Conservation (phyloP, 2,329 filamentous ascomycete genomes). For the Pseudogymnoascus sp. region DNA sequence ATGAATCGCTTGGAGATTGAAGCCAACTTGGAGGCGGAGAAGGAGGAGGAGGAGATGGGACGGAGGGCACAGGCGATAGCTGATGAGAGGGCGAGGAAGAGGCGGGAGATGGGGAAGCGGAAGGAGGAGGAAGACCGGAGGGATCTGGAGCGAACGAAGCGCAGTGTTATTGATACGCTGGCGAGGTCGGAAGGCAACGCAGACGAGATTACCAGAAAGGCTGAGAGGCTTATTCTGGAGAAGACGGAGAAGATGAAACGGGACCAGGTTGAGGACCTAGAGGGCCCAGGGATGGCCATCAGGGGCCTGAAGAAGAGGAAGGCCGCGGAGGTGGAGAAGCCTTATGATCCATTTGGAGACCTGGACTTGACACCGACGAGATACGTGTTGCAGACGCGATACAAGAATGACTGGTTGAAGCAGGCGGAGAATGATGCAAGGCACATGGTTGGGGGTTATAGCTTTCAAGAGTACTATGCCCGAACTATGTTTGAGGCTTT, state of each 20-base stretch:
- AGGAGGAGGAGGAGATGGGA: slow-evolving; percentile 47
- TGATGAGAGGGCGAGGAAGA: slow-evolving; percentile 55
- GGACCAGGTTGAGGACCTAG: slow-evolving; percentile 15
- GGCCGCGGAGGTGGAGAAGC: slow-evolving; percentile 56
- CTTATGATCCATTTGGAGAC: slow-evolving; percentile 85
- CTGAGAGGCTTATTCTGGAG: slow-evolving; percentile 58
- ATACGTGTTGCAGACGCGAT: slow-evolving; percentile 60
- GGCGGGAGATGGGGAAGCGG: slow-evolving; percentile 53
- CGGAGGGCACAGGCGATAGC: slow-evolving; percentile 54
- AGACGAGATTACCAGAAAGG: slow-evolving; percentile 47
- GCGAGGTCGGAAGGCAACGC: slow-evolving; percentile 55
- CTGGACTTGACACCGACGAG: slow-evolving; percentile 60
- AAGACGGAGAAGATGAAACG: slow-evolving; percentile 51
- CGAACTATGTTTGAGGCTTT: slow-evolving; percentile 84
- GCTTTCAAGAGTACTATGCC: slow-evolving; percentile 71
- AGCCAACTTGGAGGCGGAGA: slow-evolving; percentile 47
- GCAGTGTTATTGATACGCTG: slow-evolving; percentile 64
- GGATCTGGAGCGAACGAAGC: slow-evolving; percentile 54
- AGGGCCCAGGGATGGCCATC: slow-evolving; percentile 49
- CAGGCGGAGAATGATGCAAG: slow-evolving; percentile 55
- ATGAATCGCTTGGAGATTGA: slow-evolving; percentile 64
- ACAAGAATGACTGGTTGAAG: slow-evolving; percentile 69
- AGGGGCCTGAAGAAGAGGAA: slow-evolving; percentile 67
- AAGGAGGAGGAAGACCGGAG: slow-evolving; percentile 65
- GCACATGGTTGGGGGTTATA: slow-evolving; percentile 74